A percentile compares a stretch with the other conserved stretches of the same genome.
These are phyloP conservation scores for Aspergillus brasiliensis DNA, from an alignment of 2,329 filamentous ascomycete species.

Conservation along the genomic window DNA sequence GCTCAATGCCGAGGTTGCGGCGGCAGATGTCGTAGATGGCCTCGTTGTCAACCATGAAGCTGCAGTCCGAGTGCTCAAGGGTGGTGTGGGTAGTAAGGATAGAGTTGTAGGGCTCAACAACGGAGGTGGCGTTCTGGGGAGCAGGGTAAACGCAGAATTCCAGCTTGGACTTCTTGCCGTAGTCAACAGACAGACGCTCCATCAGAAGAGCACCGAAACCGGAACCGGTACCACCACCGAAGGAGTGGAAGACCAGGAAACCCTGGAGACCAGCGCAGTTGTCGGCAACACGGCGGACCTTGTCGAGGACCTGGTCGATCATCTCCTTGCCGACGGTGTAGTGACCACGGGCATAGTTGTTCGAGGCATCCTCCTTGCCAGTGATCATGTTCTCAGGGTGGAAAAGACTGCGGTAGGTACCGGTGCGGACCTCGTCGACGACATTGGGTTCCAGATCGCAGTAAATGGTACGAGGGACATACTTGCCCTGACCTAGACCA, in stretches of 20 bases:
- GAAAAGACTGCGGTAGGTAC: slow-evolving; percentile 93
- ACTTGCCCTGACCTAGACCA: slow-evolving; percentile 88
- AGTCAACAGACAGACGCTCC: slow-evolving; percentile 98
- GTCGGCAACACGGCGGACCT: slow-evolving; percentile 95
- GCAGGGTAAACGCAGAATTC: slow-evolving; percentile 99
- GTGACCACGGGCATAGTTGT: slow-evolving; percentile 99
- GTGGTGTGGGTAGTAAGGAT: slow-evolving; percentile 99
- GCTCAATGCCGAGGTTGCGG: slow-evolving; percentile 94
- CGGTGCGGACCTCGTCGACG: slow-evolving; percentile 98
- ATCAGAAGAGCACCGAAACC: slow-evolving; percentile 98
- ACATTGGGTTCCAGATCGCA: slow-evolving; percentile 99
- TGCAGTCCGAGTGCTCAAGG: slow-evolving; percentile 98
- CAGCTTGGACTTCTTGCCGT: slow-evolving; percentile 99
- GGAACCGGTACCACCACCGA: slow-evolving; percentile 97
- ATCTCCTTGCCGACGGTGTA: slow-evolving; percentile 99
- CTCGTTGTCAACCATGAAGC: slow-evolving; percentile 99
- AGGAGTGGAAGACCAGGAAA: slow-evolving; percentile 99
- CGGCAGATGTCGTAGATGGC: slow-evolving; percentile 99
- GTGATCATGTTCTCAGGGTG: slow-evolving; percentile 99
- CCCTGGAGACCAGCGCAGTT: slow-evolving; percentile 98
- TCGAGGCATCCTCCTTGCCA: slow-evolving; percentile 99
- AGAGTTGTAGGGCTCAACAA: slow-evolving; percentile 99
- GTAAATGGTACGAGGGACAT: slow-evolving; percentile 98
- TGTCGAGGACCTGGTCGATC: slow-evolving; percentile 96
- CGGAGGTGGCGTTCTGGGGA: slow-evolving; percentile 93